Conservation (phyloP, 768 basidiomycete species). For the Amanita jacksonii region DNA sequence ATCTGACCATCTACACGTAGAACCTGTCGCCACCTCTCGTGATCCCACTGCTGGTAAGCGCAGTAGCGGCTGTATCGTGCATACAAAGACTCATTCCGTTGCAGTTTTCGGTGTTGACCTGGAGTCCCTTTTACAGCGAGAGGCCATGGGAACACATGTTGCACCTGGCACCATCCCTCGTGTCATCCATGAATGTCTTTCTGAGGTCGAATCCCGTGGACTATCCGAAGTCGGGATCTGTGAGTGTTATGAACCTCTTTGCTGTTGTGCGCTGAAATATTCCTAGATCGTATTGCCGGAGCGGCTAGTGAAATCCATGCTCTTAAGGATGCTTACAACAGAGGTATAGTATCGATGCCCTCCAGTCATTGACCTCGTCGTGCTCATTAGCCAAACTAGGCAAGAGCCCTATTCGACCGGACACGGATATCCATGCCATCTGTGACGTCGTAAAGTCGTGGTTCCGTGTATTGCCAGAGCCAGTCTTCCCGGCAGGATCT, state of each 20-base stretch:
- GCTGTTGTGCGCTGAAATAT: neutral
- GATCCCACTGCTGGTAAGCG: constrained; percentile 67
- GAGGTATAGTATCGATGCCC: constrained; percentile 28
- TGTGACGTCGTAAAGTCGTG: constrained; percentile 80
- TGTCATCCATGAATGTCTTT: constrained; percentile 55
- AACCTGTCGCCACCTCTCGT: constrained; percentile 46
- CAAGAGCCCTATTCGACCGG: constrained; percentile 47
- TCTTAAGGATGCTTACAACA: constrained; percentile 68
- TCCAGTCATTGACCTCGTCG: neutral
- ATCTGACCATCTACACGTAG: constrained; percentile 63
- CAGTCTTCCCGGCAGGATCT: constrained; percentile 60
- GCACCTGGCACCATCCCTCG: constrained; percentile 52
- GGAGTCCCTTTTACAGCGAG: constrained; percentile 57
- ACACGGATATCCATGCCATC: constrained; percentile 72
- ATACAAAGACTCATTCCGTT: constrained; percentile 8
- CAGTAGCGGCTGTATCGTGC: neutral
- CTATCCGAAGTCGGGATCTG: constrained; percentile 79
- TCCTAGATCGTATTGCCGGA: constrained; percentile 78
- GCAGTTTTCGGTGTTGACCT: constrained; percentile 73
- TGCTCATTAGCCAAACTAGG: constrained; percentile 24
- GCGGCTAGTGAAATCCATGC: constrained; percentile 59
- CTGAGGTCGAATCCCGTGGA: constrained; percentile 67
- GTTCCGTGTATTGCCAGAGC: constrained; percentile 77
- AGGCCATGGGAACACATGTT: constrained; percentile 40
- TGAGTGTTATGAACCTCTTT: constrained; percentile 25